These are phyloP conservation scores for Termitomyces sp. DNA, from an alignment of 768 basidiomycete species.

Conservation along the genomic window DNA sequence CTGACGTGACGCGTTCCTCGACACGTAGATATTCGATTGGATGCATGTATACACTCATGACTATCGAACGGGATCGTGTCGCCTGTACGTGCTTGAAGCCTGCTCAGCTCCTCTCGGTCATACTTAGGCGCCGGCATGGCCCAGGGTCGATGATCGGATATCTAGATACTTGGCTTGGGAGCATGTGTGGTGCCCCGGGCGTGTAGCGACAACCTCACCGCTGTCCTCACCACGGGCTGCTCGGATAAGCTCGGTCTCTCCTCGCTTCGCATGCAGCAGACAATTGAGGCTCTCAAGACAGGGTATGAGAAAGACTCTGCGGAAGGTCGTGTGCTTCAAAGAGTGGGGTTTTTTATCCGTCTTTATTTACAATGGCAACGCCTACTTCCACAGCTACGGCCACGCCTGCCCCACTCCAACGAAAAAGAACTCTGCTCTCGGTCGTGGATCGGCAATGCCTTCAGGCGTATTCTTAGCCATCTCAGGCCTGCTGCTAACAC, in stretches of 20 bases:
- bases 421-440: conserved; percentile 12
- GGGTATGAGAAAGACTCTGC: conserved; percentile 46
- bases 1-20: neutral
- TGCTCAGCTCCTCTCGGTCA: conserved; percentile 24
- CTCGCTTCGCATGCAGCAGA: conserved; percentile 13
- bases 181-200: conserved; percentile 42
- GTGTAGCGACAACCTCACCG: conserved; percentile 46
- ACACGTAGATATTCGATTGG: conserved; percentile 17
- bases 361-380: neutral
- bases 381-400: conserved; percentile 3
- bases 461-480: conserved; percentile 5
- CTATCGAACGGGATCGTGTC: conserved; percentile 10
- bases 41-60: conserved; percentile 17
- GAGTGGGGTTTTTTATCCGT: conserved; percentile 44
- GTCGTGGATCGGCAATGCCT: conserved; percentile 1
- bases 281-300: conserved; percentile 30
- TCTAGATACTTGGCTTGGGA: conserved; percentile 47
- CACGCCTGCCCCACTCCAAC: neutral
- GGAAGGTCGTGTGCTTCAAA: conserved; percentile 49
- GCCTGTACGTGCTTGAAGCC: conserved; percentile 39
- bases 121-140: conserved; percentile 19
- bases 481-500: conserved; percentile 9
- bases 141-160: conserved; percentile 33
- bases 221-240: conserved; percentile 46
- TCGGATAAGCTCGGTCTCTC: conserved; percentile 26